Conservation (phyloP, 495 filamentous ascomycete species). For the Penicillium tannophilum region DNA sequence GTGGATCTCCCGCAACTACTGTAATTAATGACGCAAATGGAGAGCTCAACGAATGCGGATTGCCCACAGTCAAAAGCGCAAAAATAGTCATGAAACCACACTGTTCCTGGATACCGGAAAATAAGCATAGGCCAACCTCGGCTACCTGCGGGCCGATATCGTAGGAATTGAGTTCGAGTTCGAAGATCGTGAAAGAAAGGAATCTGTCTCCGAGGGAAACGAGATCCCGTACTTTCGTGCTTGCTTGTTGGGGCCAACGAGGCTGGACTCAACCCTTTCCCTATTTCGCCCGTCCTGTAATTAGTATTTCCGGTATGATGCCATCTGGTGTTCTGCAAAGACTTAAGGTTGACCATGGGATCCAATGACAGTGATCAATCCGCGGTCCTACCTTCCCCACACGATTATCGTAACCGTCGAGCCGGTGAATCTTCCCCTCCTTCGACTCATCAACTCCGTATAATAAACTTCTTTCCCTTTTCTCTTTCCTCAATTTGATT, state of each 20-base stretch:
- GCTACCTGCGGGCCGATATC: slow-evolving; percentile 13
- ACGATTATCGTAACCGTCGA: slow-evolving; percentile 25
- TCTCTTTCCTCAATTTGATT: slow-evolving; percentile 5
- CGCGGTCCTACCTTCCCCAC: slow-evolving; percentile 16
- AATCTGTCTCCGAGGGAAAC: slow-evolving; percentile 11
- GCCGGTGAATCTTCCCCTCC: slow-evolving; percentile 26
- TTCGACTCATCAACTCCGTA: slow-evolving; percentile 2
- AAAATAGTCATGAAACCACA: not conserved
- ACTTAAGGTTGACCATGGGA: not conserved
- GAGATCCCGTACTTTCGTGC: not conserved
- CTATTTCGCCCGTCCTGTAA: not conserved
- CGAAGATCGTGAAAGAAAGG: not conserved
- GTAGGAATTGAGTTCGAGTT: slow-evolving; percentile 1
- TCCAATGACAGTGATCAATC: not conserved
- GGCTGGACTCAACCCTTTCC: slow-evolving; percentile 6
- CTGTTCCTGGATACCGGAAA: slow-evolving; percentile 2
- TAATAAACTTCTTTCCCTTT: slow-evolving; percentile 9
- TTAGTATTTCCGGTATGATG: not conserved
- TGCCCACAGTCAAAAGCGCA: not conserved
- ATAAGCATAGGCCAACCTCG: slow-evolving; percentile 9
- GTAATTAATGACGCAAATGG: slow-evolving; percentile 8
- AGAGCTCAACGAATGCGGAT: slow-evolving; percentile 8
- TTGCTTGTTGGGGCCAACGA: slow-evolving; percentile 4
- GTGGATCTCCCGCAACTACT: not conserved
- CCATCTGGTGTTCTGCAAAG: not conserved